Conservation (phyloP, 352 stramenopile species). For the Globisporangium abappressorium region DNA sequence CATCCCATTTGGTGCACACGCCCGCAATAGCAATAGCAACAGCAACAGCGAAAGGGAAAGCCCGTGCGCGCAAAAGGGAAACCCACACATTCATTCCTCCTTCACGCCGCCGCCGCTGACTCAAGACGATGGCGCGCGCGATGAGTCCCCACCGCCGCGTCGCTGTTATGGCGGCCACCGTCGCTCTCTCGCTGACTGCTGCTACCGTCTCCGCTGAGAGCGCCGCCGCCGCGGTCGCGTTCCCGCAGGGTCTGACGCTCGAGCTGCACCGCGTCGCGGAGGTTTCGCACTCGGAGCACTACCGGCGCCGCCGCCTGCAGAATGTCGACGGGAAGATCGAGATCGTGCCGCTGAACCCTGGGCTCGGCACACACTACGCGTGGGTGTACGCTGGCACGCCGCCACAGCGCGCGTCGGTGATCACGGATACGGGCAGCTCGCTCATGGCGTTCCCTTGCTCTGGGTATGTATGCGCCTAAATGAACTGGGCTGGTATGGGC, state of each 20-base stretch:
- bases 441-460: constrained; percentile 83
- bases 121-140: constrained; percentile 4
- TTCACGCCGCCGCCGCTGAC: background rate
- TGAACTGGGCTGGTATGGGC: background rate
- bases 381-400: constrained; percentile 82
- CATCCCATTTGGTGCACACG: background rate
- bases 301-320: constrained; percentile 36
- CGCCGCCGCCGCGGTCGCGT: background rate
- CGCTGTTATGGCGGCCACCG: background rate
- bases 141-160: background rate
- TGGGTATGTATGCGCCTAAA: constrained; percentile 28
- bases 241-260: constrained; percentile 27
- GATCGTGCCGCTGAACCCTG: constrained; percentile 59
- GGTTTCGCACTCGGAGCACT: constrained; percentile 28
- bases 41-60: background rate
- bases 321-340: constrained; percentile 40
- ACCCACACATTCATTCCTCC: background rate
- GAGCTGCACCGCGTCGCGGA: constrained; percentile 37
- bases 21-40: background rate
- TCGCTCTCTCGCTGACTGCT: background rate
- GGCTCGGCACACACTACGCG: constrained; percentile 82
- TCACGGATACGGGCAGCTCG: constrained; percentile 77
- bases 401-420: constrained; percentile 78
- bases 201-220: background rate
- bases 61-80: background rate